Percentiles rank a stretch among this genome's conserved stretches.
Evolutionary conservation across 192 early-diverging fungal genomes (phyloP).

Genomic region (Backusella tarrabulga): DNA sequence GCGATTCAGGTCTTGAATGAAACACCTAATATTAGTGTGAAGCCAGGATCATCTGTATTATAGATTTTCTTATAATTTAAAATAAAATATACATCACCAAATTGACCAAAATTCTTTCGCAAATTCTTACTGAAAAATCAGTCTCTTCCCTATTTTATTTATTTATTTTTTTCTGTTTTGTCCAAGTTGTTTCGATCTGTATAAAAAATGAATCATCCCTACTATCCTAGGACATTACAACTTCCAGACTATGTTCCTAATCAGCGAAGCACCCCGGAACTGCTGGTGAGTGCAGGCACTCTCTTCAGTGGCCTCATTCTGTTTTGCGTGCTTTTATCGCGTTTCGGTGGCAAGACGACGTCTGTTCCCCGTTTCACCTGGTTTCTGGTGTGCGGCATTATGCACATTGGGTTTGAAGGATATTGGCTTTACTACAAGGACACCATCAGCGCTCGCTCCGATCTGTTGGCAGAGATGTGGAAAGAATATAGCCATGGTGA

Average conservation of each 20-base stretch:
- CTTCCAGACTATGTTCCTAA: conserved; percentile 49
- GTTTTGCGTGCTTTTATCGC: neutral
- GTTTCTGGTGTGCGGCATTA: conserved; percentile 79
- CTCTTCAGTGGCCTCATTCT: neutral
- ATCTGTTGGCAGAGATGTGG: conserved; percentile 76
- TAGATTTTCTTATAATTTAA: neutral
- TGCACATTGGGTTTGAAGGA: conserved; percentile 84
- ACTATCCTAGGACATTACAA: conserved; percentile 40
- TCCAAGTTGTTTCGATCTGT: no score
- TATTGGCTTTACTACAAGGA: conserved; percentile 77
- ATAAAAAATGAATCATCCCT: conserved; percentile 33
- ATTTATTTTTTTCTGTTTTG: neutral
- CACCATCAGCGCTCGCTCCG: conserved; percentile 55
- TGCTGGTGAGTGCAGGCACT: conserved; percentile 16
- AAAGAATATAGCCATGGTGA: conserved; percentile 91
- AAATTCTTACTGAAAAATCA: no score
- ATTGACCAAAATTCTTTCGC: no score
- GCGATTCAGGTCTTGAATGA: conserved; percentile 16
- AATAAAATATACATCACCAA: no score
- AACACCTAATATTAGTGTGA: neutral
- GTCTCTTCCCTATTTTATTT: neutral
- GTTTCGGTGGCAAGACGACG: neutral
- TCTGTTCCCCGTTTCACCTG: conserved; percentile 57
- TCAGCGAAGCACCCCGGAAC: conserved; percentile 23
- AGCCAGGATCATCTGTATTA: conserved; percentile 1